Percentiles rank a stretch among this genome's conserved stretches.
phyloP scores from a whole-genome alignment of 2,329 filamentous ascomycete species.

The Ceratocystis eucalypticola region DNA sequence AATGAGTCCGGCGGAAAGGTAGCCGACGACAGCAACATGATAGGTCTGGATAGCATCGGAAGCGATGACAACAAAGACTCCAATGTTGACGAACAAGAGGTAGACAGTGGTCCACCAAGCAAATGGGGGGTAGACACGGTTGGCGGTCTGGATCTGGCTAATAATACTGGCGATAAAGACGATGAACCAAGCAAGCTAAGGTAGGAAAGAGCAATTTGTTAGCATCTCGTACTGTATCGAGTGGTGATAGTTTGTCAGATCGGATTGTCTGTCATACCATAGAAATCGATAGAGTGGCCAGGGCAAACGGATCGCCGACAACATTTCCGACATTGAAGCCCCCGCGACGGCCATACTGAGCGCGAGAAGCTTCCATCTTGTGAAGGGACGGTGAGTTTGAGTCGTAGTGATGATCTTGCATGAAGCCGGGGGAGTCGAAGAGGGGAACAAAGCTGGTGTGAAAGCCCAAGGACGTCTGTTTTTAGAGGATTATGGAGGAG shows the following conservation, averaged over 20 bases:
- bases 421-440: constrained; percentile 27
- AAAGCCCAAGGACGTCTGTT: no score
- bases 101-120: constrained; percentile 87
- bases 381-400: constrained; percentile 57
- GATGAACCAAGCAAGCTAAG: constrained; percentile 89
- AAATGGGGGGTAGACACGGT: constrained; percentile 58
- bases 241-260: background rate
- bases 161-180: constrained; percentile 69
- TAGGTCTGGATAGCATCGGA: constrained; percentile 78
- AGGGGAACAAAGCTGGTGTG: background rate
- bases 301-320: constrained; percentile 86
- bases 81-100: constrained; percentile 68
- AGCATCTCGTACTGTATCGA: background rate
- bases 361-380: constrained; percentile 65
- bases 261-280: constrained; percentile 45
- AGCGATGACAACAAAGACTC: constrained; percentile 68
- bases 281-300: constrained; percentile 85
- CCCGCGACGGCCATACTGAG: constrained; percentile 40
- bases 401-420: constrained; percentile 58
- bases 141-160: constrained; percentile 25
- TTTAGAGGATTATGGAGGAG: background rate
- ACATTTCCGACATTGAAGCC: constrained; percentile 75
- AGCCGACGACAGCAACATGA: constrained; percentile 81
- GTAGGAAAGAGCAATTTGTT: background rate
- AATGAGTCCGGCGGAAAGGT: constrained; percentile 69